Evolutionary conservation across 345 rosid species (phyloP), one percentile per base, ranked within the genome.

Genomic region (Boechera stricta): DNA sequence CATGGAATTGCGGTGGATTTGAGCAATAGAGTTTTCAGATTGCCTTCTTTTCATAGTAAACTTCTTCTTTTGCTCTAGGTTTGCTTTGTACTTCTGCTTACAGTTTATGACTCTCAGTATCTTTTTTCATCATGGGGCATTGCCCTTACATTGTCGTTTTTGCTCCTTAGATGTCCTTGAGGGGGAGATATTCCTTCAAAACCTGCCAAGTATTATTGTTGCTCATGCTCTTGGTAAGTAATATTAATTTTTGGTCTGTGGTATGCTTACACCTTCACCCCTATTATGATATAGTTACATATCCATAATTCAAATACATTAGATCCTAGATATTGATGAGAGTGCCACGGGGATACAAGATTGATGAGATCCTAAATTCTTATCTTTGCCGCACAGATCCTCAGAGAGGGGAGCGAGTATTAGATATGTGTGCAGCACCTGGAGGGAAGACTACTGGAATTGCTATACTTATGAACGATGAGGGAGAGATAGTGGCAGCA

Each of bases 401-500:
- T 87, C 92, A 87, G 45, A 91, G 73, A 79, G 99, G 99, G 69
- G 99, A 95, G 79, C 84, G 91, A 44, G 78, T 95, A 80, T 77
- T 95, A 77, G 99, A 95, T 83, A 95, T 92, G 99, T 95, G 99
- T 73, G 99, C 99, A 57, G 98, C 98, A 45, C 99, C 98, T 0
- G 99, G 99, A 75, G 99, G 99, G 65, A 95, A 95, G 76, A 95
- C 99, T 64, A 92, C 99, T 55, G 97, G 94, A 70, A 87, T 92
- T 77, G 96, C 99, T 59, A 83, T 85, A 53, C 86, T 95, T 72
- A 92, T 95, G 96, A 85, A 89, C 73, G 91, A 89, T 83, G 87
- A 89, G 71, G 99, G 99, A 73, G 98, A 92, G 87, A 86, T 95
- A 75, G 75, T 89, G 79, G 98, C 99, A 63, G 88, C 77, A 45